Evolutionary conservation across 768 basidiomycete species (phyloP).

Genomic region (Calocera viscosa): DNA sequence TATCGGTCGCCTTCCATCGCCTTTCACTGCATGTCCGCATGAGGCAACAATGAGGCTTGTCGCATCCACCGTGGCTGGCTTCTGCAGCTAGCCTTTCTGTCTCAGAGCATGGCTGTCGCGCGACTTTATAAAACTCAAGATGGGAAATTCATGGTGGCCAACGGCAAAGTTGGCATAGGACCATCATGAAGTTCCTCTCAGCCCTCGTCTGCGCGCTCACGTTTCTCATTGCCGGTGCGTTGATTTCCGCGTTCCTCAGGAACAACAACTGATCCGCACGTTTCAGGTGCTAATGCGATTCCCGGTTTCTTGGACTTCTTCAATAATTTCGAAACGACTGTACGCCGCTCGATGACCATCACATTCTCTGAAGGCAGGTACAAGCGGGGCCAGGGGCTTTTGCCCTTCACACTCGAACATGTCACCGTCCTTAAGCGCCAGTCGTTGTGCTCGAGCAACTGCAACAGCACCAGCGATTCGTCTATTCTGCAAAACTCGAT

Average conservation of each 20-base stretch:
- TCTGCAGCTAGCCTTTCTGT: neutral
- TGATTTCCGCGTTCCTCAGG: neutral
- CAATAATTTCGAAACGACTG: neutral
- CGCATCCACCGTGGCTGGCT: neutral
- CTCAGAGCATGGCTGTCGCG: neutral
- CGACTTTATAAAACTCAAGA: neutral
- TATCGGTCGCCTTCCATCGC: no score
- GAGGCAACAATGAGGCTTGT: no score
- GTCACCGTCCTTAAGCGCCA: neutral
- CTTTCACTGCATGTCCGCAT: no score
- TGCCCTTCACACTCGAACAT: neutral
- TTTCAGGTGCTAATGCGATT: neutral
- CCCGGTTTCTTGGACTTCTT: neutral
- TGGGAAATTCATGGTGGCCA: neutral
- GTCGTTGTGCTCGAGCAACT: neutral
- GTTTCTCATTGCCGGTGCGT: neutral
- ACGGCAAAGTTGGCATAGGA: neutral
- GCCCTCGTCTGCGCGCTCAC: neutral
- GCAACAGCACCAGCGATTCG: neutral
- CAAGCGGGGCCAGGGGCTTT: neutral
- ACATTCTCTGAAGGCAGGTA: neutral
- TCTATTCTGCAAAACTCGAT: neutral
- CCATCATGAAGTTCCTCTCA: neutral
- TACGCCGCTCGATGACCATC: constrained; percentile 1
- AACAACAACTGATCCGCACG: neutral